These are phyloP conservation scores for Basipetospora chlamydospora DNA, from an alignment of 2,329 filamentous ascomycete species.

Conservation along the genomic window DNA sequence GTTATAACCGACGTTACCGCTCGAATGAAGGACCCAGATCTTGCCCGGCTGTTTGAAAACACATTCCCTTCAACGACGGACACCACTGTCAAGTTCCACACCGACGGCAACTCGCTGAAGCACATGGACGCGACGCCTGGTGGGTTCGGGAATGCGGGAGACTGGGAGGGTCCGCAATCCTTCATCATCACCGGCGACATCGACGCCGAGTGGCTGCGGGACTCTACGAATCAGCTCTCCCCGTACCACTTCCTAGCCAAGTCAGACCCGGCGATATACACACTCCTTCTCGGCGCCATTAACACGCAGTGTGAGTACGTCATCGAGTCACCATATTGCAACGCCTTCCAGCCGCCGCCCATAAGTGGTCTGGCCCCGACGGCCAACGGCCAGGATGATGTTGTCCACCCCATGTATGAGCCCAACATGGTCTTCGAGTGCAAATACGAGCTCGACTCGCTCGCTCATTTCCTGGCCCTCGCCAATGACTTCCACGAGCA, in stretches of 20 bases:
- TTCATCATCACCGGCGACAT: conserved; percentile 93
- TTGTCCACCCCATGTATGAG: conserved; percentile 77
- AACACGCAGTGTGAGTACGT: conserved; percentile 94
- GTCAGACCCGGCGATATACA: conserved; percentile 64
- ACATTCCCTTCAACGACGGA: conserved; percentile 86
- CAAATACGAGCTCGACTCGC: conserved; percentile 95
- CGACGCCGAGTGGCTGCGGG: conserved; percentile 81
- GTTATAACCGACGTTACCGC: conserved; percentile 73
- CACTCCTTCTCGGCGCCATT: conserved; percentile 79
- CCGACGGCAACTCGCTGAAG: conserved; percentile 34
- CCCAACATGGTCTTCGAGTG: conserved; percentile 83
- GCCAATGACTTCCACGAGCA: conserved; percentile 75
- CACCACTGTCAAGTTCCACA: conserved; percentile 80
- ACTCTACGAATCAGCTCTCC: conserved; percentile 84
- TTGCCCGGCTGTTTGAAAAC: conserved; percentile 89
- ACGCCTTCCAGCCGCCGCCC: conserved; percentile 90
- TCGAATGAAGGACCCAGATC: conserved; percentile 69
- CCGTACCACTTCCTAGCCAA: conserved; percentile 79
- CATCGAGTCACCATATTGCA: conserved; percentile 90
- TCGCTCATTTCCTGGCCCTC: conserved; percentile 79
- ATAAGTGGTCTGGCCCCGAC: conserved; percentile 60
- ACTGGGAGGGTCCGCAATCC: conserved; percentile 75
- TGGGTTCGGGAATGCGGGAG: conserved; percentile 33
- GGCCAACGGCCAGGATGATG: conserved; percentile 68
- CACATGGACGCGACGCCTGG: conserved; percentile 22